These are phyloP conservation scores for Rhynchospora pubera DNA, from an alignment of 176 grass and related monocot genomes.

Conservation along the genomic window DNA sequence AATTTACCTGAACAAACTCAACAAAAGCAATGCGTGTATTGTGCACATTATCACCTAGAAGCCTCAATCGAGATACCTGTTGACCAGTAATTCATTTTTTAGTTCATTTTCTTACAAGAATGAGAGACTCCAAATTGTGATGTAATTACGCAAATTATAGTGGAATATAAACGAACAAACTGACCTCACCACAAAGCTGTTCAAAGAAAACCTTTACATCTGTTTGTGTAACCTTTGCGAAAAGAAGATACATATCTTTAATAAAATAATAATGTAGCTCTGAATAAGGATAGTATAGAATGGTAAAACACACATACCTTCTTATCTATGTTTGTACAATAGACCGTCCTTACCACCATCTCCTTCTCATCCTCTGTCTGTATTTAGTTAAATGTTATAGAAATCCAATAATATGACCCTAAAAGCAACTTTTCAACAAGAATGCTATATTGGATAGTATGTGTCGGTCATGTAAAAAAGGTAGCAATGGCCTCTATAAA, in stretches of 20 bases:
- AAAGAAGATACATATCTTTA: slow-evolving; percentile 2
- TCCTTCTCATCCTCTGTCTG: slow-evolving; percentile 89
- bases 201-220: slow-evolving; percentile 89
- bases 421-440: not conserved
- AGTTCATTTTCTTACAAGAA: not conserved
- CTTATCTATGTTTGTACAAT: slow-evolving; percentile 99
- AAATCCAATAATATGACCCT: not conserved
- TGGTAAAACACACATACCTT: slow-evolving; percentile 33
- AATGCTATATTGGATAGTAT: not conserved
- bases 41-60: slow-evolving; percentile 90
- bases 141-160: not conserved
- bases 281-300: not conserved
- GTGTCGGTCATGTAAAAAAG: not conserved
- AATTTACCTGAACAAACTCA: slow-evolving; percentile 81
- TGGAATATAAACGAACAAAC: not conserved
- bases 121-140: not conserved
- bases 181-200: slow-evolving; percentile 76
- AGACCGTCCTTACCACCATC: slow-evolving; percentile 90
- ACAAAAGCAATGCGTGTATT: slow-evolving; percentile 90
- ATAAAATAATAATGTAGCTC: not conserved
- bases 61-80: slow-evolving; percentile 77
- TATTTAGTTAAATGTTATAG: not conserved
- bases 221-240: slow-evolving; percentile 65
- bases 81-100: slow-evolving; percentile 4
- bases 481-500: no score